A percentile compares a stretch with the other conserved stretches of the same genome.
These are phyloP conservation scores for Nemania sp. DNA, from an alignment of 2,329 filamentous ascomycete species.

Conservation along the genomic window DNA sequence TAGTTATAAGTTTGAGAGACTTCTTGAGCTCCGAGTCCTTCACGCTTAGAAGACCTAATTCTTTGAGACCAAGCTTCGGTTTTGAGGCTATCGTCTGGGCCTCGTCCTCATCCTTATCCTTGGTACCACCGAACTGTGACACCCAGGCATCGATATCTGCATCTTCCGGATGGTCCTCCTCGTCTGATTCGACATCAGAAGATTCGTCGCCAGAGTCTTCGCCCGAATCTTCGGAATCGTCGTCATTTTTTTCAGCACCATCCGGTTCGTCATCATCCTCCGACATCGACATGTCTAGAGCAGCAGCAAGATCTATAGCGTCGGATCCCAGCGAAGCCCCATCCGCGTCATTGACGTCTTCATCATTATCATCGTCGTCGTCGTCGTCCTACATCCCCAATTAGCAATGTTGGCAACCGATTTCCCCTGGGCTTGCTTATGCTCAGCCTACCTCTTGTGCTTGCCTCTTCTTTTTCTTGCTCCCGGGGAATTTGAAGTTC, in stretches of 20 bases:
- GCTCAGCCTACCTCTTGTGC: conserved; percentile 56
- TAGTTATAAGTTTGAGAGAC: conserved; percentile 79
- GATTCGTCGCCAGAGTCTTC: conserved; percentile 54
- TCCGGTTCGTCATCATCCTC: conserved; percentile 64
- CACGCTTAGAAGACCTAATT: conserved; percentile 77
- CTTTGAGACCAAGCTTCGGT: conserved; percentile 78
- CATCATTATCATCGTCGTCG: conserved; percentile 65
- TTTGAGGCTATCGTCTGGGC: conserved; percentile 66
- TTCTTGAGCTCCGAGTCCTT: conserved; percentile 82
- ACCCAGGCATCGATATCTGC: conserved; percentile 63
- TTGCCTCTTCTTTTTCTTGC: conserved; percentile 59
- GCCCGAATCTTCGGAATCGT: conserved; percentile 59
- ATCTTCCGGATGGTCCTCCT: conserved; percentile 63
- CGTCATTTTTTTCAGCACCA: conserved; percentile 60
- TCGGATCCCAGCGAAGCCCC: conserved; percentile 69
- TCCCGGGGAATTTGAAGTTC: conserved; percentile 71
- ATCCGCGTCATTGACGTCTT: conserved; percentile 66
- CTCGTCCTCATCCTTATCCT: conserved; percentile 65
- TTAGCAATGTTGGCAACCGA: conserved; percentile 35
- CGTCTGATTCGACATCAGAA: conserved; percentile 58
- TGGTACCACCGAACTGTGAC: conserved; percentile 74
- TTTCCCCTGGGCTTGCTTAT: conserved; percentile 35
- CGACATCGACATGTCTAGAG: conserved; percentile 60
- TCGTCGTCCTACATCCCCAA: conserved; percentile 60
- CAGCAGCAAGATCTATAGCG: conserved; percentile 69